Conservation (phyloP, 257 asterid species). For the Solanum chmielewskii region DNA sequence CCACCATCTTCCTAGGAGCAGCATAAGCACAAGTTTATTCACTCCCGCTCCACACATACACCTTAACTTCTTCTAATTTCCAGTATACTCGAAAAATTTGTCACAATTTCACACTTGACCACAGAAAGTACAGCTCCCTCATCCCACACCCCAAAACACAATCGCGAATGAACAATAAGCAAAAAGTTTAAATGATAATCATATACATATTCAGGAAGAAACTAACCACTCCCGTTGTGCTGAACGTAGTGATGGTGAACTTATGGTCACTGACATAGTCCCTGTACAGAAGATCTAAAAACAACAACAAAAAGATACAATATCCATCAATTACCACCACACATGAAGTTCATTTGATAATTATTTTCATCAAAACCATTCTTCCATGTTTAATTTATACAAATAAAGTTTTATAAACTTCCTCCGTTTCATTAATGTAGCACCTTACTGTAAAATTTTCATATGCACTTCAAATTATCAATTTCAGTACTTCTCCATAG, state of each 20-base stretch:
- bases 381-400: neutral
- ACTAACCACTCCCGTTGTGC: slow-evolving; percentile 8
- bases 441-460: neutral
- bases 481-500: neutral
- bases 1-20: neutral
- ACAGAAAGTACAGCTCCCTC: neutral
- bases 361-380: neutral
- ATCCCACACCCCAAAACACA: neutral
- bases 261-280: slow-evolving; percentile 10
- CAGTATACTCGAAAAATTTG: neutral
- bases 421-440: neutral
- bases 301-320: neutral
- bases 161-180: neutral
- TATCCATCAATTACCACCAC: neutral
- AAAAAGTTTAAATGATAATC: neutral
- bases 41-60: neutral
- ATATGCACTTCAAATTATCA: neutral
- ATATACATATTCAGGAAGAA: neutral
- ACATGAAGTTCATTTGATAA: neutral
- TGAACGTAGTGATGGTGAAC: slow-evolving; percentile 9
- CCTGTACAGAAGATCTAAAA: slow-evolving; percentile 11
- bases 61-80: neutral
- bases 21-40: neutral
- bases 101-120: neutral
- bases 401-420: neutral